Conservation (phyloP, 208 protist genomes). For the Angomonas deanei region DNA sequence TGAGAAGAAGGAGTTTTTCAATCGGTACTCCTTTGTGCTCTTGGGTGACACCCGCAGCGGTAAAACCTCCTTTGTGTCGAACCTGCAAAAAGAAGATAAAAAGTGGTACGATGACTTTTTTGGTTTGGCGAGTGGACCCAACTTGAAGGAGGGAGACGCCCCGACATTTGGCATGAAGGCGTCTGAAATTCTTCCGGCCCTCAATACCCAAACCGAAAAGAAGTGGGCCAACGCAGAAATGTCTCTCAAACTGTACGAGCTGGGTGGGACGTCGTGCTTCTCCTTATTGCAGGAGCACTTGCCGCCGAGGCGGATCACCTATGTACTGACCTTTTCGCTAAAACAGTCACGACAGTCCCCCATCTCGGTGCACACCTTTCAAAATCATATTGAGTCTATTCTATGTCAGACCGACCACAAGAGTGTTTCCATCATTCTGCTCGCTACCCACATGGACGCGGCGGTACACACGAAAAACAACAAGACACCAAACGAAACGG, state of each 20-base stretch:
- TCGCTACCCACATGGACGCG: constrained; percentile 30
- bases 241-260: constrained; percentile 50
- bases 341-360: neutral
- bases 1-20: constrained; percentile 19
- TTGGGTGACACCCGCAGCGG: constrained; percentile 43
- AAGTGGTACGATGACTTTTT: neutral
- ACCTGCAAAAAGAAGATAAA: constrained; percentile 21
- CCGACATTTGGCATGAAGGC: constrained; percentile 23
- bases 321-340: constrained; percentile 73
- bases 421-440: constrained; percentile 29
- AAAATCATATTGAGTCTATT: constrained; percentile 61
- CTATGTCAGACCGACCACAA: constrained; percentile 53
- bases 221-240: neutral
- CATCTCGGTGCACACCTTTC: constrained; percentile 16
- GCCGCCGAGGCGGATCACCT: constrained; percentile 58
- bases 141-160: neutral
- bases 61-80: constrained; percentile 51
- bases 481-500: constrained; percentile 5
- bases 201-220: constrained; percentile 5
- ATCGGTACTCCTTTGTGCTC: constrained; percentile 72
- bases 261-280: constrained; percentile 64
- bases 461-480: neutral
- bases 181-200: constrained; percentile 6
- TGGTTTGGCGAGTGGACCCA: neutral
- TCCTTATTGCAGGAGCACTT: constrained; percentile 52